Percentiles rank a stretch among this genome's conserved stretches.
phyloP scores from a whole-genome alignment of 345 rosid genomes.

The Trapa incisa region DNA sequence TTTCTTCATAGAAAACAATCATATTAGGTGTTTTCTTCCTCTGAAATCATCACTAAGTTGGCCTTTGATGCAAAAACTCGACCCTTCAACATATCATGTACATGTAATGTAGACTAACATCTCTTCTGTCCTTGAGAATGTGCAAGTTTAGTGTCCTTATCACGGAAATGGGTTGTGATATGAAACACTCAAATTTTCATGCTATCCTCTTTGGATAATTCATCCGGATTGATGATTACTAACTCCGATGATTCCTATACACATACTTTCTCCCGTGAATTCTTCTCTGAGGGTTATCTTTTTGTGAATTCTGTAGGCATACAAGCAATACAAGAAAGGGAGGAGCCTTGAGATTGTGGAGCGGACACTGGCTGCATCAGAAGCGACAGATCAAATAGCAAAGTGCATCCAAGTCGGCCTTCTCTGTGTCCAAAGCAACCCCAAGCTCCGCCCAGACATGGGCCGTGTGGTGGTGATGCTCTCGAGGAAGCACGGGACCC shows the following conservation, averaged over 20 bases:
- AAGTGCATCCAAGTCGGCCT: conserved; percentile 69
- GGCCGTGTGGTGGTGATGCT: conserved; percentile 50
- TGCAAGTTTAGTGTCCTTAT: no score
- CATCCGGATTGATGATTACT: no score
- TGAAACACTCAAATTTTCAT: no score
- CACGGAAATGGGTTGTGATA: no score
- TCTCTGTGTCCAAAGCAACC: conserved; percentile 79
- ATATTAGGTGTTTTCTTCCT: no score
- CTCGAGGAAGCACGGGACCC: conserved; percentile 43
- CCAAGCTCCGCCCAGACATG: conserved; percentile 55
- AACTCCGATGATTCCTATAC: no score
- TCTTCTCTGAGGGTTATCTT: background rate
- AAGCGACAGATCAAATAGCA: conserved; percentile 36
- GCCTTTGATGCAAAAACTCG: no score
- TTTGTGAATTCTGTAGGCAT: conserved; percentile 35
- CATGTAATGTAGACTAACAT: no score
- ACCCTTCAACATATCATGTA: no score
- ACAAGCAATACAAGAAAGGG: conserved; percentile 56
- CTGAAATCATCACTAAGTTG: no score
- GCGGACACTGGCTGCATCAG: conserved; percentile 38
- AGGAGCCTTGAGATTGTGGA: conserved; percentile 63
- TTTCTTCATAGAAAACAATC: no score
- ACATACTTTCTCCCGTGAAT: background rate
- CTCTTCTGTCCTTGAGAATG: background rate
- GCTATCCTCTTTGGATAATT: no score